Evolutionary conservation across 2,329 filamentous ascomycete genomes (phyloP).

Genomic region (Pyricularia sp.): DNA sequence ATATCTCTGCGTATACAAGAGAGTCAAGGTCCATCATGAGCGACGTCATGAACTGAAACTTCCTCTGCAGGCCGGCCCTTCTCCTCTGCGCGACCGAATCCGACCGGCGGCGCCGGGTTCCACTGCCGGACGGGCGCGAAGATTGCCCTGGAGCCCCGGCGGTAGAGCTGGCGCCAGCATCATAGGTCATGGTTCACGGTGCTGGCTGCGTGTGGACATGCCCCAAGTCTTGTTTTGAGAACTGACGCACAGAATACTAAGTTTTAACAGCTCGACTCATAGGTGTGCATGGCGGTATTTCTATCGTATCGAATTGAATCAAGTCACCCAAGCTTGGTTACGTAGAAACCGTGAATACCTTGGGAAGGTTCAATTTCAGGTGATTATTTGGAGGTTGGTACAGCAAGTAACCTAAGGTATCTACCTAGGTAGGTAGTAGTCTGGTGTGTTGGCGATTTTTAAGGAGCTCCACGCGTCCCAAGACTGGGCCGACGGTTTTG

Average conservation of each 20-base stretch:
- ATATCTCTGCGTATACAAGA: conserved; percentile 51
- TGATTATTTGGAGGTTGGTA: not conserved
- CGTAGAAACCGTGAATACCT: not conserved
- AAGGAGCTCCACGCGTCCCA: not conserved
- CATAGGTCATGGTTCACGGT: conserved; percentile 3
- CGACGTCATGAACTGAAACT: conserved; percentile 46
- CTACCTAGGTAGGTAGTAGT: no score
- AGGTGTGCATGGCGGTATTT: not conserved
- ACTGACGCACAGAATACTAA: not conserved
- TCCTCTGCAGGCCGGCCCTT: conserved; percentile 31
- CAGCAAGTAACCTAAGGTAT: no score
- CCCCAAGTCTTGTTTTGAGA: not conserved
- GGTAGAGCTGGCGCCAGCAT: conserved; percentile 4
- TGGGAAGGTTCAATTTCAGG: not conserved
- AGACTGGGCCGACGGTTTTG: not conserved
- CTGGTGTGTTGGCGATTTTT: not conserved
- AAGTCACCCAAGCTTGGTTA: not conserved
- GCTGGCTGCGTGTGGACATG: not conserved
- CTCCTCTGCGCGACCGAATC: conserved; percentile 9
- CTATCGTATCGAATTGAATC: not conserved
- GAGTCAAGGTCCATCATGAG: conserved; percentile 49
- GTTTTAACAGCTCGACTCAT: not conserved
- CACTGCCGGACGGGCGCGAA: conserved; percentile 4
- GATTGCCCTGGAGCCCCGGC: not conserved
- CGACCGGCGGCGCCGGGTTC: not conserved